A percentile compares a stretch with the other conserved stretches of the same genome.
phyloP scores from a whole-genome alignment of 495 filamentous ascomycete genomes.

The Xylaria castorea region DNA sequence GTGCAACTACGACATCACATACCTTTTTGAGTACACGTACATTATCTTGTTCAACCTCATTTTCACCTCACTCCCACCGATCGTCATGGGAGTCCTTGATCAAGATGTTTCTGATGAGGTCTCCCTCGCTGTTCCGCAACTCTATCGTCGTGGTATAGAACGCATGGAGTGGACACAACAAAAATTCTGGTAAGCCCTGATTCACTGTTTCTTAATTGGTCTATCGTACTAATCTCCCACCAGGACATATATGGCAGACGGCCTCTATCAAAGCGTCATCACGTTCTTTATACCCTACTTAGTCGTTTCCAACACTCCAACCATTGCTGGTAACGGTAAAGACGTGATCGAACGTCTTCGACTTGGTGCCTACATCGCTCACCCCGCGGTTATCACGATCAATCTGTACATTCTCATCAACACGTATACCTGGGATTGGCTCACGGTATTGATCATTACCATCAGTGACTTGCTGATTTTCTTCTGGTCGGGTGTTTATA shows the following conservation, averaged over 20 bases:
- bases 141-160: slow-evolving; percentile 96
- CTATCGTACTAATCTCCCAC: slow-evolving; percentile 37
- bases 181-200: slow-evolving; percentile 86
- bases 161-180: slow-evolving; percentile 94
- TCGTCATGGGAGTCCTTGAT: slow-evolving; percentile 96
- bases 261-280: slow-evolving; percentile 91
- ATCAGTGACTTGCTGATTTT: slow-evolving; percentile 89
- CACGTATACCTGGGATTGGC: slow-evolving; percentile 97
- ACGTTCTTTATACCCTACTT: slow-evolving; percentile 92
- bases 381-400: slow-evolving; percentile 80
- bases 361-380: slow-evolving; percentile 82
- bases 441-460: slow-evolving; percentile 78
- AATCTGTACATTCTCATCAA: slow-evolving; percentile 96
- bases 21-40: slow-evolving; percentile 97
- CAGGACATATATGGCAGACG: slow-evolving; percentile 95
- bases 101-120: slow-evolving; percentile 96
- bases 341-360: slow-evolving; percentile 76
- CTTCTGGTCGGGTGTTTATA: slow-evolving; percentile 96
- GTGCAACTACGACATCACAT: slow-evolving; percentile 93
- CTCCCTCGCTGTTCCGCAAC: slow-evolving; percentile 90
- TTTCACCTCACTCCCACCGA: slow-evolving; percentile 94
- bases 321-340: slow-evolving; percentile 71
- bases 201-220: background rate
- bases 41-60: slow-evolving; percentile 95
- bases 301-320: slow-evolving; percentile 70